phyloP scores from a whole-genome alignment of 495 filamentous ascomycete genomes.

The Bathelium albidoporum region DNA sequence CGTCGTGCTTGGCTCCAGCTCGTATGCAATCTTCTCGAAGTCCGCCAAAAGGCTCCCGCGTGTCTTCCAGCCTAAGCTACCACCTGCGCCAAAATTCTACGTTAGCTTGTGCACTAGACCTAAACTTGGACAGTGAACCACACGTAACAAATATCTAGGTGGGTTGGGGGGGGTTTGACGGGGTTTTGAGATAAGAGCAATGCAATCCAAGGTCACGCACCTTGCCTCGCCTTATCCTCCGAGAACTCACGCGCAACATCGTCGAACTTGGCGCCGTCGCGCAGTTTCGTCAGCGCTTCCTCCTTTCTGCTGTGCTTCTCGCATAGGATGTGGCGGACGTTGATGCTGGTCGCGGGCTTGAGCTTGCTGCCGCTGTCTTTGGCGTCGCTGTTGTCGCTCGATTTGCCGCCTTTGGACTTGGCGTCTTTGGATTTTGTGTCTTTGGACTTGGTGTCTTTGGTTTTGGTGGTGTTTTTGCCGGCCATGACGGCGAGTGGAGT shows the following conservation, averaged over 20 bases:
- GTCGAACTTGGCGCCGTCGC: conserved; percentile 71
- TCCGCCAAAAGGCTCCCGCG: conserved; percentile 60
- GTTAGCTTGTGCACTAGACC: too few species aligned
- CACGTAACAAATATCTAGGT: too few species aligned
- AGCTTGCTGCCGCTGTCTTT: conserved; percentile 31
- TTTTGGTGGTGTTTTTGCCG: conserved; percentile 28
- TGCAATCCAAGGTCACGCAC: conserved; percentile 33
- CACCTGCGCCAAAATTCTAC: conserved; percentile 43
- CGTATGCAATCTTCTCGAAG: conserved; percentile 76
- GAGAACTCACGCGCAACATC: conserved; percentile 79
- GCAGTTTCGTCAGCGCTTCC: conserved; percentile 69
- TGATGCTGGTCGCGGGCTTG: conserved; percentile 70
- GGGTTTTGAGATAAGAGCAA: background rate
- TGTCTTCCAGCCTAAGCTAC: conserved; percentile 73
- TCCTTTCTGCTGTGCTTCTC: conserved; percentile 84
- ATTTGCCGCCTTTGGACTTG: conserved; percentile 13
- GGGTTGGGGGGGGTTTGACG: too few species aligned
- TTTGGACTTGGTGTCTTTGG: conserved; percentile 23
- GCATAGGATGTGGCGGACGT: conserved; percentile 85
- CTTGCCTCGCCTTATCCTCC: conserved; percentile 80
- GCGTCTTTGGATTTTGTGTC: conserved; percentile 19
- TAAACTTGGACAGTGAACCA: too few species aligned
- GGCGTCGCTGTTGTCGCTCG: conserved; percentile 28
- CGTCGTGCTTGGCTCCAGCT: conserved; percentile 67
- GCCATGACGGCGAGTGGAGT: conserved; percentile 16